Percentiles rank a stretch among this genome's conserved stretches.
phyloP scores from a whole-genome alignment of 768 basidiomycete species.

The Hypholoma sublateritium region DNA sequence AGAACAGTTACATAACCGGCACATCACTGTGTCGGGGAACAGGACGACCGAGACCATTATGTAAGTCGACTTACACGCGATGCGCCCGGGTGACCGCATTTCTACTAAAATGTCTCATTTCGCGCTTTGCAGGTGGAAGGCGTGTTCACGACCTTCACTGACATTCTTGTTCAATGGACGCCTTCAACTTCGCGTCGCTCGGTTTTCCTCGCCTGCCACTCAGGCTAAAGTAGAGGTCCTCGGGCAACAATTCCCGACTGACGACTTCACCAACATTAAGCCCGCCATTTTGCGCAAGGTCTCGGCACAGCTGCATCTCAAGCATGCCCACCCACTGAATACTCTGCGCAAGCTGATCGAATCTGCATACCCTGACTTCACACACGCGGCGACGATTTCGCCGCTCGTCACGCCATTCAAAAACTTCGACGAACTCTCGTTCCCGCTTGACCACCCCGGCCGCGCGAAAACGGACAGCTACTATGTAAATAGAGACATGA shows the following conservation, averaged over 20 bases:
- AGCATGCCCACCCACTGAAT: constrained; percentile 79
- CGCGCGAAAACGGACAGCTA: constrained; percentile 90
- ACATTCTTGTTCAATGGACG: constrained; percentile 2
- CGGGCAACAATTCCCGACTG: constrained; percentile 69
- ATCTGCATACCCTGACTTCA: constrained; percentile 75
- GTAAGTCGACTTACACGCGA: constrained; percentile 5
- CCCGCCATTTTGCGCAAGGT: constrained; percentile 84
- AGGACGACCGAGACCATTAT: constrained; percentile 5
- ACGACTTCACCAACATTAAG: constrained; percentile 82
- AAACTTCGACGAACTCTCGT: constrained; percentile 97
- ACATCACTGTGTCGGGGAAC: too few relatives aligned
- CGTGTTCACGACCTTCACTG: constrained; percentile 1
- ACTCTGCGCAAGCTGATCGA: constrained; percentile 86
- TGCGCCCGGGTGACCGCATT: not conserved
- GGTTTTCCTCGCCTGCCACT: constrained; percentile 12
- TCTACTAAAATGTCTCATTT: constrained; percentile 14
- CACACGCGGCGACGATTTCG: constrained; percentile 74
- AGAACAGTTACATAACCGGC: too few relatives aligned
- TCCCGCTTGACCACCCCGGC: constrained; percentile 92
- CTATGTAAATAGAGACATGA: constrained; percentile 86
- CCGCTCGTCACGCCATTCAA: constrained; percentile 88
- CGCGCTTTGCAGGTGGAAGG: constrained; percentile 11
- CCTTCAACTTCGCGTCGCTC: not conserved
- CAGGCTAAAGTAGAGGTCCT: constrained; percentile 46
- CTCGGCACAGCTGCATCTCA: constrained; percentile 69